These are phyloP conservation scores for Apium graveolens DNA, from an alignment of 129 eudicot genomes.

Conservation along the genomic window DNA sequence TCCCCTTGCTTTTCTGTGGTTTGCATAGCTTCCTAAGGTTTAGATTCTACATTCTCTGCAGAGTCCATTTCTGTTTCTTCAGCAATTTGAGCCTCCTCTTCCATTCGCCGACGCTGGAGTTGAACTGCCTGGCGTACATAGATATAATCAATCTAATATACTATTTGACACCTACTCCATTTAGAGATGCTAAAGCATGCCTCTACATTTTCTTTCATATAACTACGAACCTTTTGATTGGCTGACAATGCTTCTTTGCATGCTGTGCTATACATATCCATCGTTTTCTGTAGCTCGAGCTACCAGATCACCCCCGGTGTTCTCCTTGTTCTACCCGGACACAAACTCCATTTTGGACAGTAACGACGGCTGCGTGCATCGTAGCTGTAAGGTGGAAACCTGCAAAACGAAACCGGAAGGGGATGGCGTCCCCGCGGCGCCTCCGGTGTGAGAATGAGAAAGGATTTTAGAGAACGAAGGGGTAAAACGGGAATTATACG, in stretches of 20 bases:
- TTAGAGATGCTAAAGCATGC: neutral
- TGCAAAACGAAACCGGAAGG: too few species aligned
- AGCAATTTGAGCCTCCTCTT: conserved; percentile 35
- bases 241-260: conserved; percentile 45
- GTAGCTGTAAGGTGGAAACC: too few species aligned
- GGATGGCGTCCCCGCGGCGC: too few species aligned
- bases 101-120: conserved; percentile 49
- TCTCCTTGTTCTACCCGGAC: too few species aligned
- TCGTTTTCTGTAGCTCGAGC: conserved; percentile 44
- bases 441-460: too few species aligned
- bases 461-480: too few species aligned
- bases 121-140: conserved; percentile 35
- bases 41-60: conserved; percentile 30
- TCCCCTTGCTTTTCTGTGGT: conserved; percentile 7
- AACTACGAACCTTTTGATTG: conserved; percentile 35
- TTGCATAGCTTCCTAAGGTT: conserved; percentile 15
- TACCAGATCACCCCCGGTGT: too few species aligned
- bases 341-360: too few species aligned
- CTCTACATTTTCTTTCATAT: neutral
- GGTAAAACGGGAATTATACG: too few species aligned
- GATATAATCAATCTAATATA: neutral
- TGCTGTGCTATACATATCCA: conserved; percentile 46
- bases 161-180: neutral
- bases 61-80: conserved; percentile 26
- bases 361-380: too few species aligned